These are phyloP conservation scores for Scleromitrula shiraiana DNA, from an alignment of 2,329 filamentous ascomycete species.

Conservation along the genomic window DNA sequence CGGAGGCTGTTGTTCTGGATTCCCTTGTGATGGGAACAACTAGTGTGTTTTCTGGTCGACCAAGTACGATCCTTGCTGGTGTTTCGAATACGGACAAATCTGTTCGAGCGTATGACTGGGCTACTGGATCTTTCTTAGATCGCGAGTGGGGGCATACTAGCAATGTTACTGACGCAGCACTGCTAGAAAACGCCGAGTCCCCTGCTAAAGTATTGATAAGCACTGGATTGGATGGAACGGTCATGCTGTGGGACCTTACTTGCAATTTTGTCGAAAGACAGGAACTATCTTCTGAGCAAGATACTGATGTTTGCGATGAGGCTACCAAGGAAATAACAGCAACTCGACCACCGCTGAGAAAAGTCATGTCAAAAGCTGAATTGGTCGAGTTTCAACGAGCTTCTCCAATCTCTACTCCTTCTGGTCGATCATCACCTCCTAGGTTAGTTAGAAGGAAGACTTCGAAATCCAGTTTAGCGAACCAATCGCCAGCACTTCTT, in stretches of 20 bases:
- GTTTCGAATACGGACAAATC: conserved; percentile 95
- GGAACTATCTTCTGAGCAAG: conserved; percentile 18
- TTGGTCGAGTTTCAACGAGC: conserved; percentile 68
- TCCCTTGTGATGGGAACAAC: conserved; percentile 60
- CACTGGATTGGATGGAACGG: conserved; percentile 70
- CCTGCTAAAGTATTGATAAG: conserved; percentile 56
- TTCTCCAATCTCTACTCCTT: conserved; percentile 31
- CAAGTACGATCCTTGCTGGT: conserved; percentile 63
- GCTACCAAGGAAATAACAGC: conserved; percentile 40
- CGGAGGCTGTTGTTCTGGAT: conserved; percentile 76
- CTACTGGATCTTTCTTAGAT: conserved; percentile 68
- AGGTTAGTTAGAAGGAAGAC: conserved; percentile 46
- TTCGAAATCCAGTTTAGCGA: conserved; percentile 43
- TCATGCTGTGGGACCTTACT: conserved; percentile 61
- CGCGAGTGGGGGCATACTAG: conserved; percentile 95
- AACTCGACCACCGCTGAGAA: conserved; percentile 66
- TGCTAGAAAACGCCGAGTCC: conserved; percentile 52
- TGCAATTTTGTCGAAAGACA: conserved; percentile 16
- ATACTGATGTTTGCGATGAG: conserved; percentile 11
- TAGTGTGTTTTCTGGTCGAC: conserved; percentile 42
- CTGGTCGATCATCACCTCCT: conserved; percentile 47
- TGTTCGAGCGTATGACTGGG: conserved; percentile 77
- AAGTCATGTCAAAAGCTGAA: conserved; percentile 80
- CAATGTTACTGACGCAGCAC: conserved; percentile 75
- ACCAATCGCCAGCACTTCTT: conserved; percentile 41